A percentile compares a stretch with the other conserved stretches of the same genome.
Evolutionary conservation across 2,329 filamentous ascomycete species (phyloP).

Genomic region (Colletotrichum costaricense): DNA sequence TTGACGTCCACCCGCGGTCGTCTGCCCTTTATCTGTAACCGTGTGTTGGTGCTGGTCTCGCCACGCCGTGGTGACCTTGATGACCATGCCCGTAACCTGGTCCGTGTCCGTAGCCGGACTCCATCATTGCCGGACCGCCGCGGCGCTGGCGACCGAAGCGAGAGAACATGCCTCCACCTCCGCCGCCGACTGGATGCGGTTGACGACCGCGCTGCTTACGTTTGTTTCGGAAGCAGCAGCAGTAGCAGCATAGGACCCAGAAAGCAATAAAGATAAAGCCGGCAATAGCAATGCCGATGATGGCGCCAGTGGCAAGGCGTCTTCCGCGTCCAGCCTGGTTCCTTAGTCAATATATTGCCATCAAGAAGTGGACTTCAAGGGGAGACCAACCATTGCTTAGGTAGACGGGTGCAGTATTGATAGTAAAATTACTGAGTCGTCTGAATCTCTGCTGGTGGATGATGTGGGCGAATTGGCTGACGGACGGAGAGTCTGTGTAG

Average conservation of each 20-base stretch:
- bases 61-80: constrained; percentile 10
- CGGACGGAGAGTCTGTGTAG: not conserved
- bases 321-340: constrained; percentile 26
- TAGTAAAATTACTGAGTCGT: not conserved
- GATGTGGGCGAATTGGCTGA: not conserved
- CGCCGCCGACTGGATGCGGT: constrained; percentile 1
- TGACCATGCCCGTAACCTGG: not conserved
- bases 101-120: constrained; percentile 19
- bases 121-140: constrained; percentile 27
- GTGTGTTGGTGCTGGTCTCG: constrained; percentile 11
- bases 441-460: not conserved
- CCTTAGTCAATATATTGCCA: not conserved
- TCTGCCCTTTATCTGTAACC: constrained; percentile 5
- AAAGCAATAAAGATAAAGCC: constrained; percentile 30
- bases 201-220: constrained; percentile 16
- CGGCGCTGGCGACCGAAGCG: constrained; percentile 11
- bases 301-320: constrained; percentile 35
- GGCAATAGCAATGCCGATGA: constrained; percentile 35
- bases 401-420: not conserved
- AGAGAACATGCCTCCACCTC: constrained; percentile 14
- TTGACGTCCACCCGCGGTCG: no score
- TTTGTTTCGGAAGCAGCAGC: constrained; percentile 35
- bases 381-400: not conserved
- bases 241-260: constrained; percentile 30
- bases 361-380: not conserved